A percentile compares a stretch with the other conserved stretches of the same genome.
Conservation (phyloP, 352 stramenopile species). For the Pythium pyrilobum region DNA sequence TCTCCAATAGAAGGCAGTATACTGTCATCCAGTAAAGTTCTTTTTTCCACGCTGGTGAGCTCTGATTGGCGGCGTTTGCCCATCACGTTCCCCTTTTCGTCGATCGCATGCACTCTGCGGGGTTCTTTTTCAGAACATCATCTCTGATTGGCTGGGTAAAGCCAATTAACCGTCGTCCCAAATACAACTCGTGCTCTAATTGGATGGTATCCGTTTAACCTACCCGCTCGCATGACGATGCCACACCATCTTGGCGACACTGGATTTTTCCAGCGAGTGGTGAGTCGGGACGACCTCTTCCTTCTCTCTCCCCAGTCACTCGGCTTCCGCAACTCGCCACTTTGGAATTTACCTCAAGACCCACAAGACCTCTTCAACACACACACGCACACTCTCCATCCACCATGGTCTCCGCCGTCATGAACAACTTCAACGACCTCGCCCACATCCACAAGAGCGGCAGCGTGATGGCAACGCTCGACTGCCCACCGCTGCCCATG, state of each 20-base stretch:
- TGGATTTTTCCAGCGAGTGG: not conserved
- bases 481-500: slow-evolving; percentile 13
- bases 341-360: too few species aligned
- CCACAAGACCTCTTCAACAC: not conserved
- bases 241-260: not conserved
- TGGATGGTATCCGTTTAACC: not conserved
- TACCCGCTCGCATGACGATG: not conserved
- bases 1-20: not conserved
- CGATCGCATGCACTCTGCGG: not conserved
- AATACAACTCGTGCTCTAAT: too few species aligned
- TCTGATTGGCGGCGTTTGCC: not conserved
- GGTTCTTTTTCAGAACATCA: slow-evolving; percentile 1
- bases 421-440: slow-evolving; percentile 9
- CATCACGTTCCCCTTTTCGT: not conserved
- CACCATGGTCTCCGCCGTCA: slow-evolving; percentile 12
- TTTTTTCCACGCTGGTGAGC: not conserved
- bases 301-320: not conserved
- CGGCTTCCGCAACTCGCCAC: too few species aligned
- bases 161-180: too few species aligned
- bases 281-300: not conserved
- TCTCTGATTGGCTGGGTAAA: not conserved
- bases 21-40: not conserved
- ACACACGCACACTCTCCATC: not conserved
- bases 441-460: slow-evolving; percentile 5
- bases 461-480: not conserved